A percentile compares a stretch with the other conserved stretches of the same genome.
These are phyloP conservation scores for Cladorrhinum samala DNA, from an alignment of 495 filamentous ascomycete genomes.

Conservation along the genomic window DNA sequence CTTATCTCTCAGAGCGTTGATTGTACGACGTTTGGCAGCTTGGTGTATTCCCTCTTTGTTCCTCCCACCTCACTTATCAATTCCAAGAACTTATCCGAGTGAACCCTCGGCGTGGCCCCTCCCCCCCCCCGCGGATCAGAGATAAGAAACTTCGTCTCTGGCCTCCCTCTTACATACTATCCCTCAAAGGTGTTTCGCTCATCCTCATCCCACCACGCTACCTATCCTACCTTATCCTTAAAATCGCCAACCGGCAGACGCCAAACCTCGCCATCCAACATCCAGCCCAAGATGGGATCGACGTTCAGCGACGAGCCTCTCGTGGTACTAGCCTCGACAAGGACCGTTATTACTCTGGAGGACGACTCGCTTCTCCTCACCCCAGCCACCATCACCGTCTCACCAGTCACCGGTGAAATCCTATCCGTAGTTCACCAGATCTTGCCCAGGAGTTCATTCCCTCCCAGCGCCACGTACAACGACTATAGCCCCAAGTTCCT, in stretches of 20 bases:
- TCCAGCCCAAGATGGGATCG: too few relatives aligned
- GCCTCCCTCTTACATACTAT: background rate
- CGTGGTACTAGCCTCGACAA: slow-evolving; percentile 71
- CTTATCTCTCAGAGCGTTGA: background rate
- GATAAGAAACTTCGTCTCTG: background rate
- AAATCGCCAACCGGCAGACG: background rate
- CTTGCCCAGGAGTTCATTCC: slow-evolving; percentile 66
- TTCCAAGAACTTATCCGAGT: background rate
- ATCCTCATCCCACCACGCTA: background rate
- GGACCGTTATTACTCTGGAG: slow-evolving; percentile 71
- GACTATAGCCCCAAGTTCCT: slow-evolving; percentile 85
- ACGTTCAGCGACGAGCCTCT: slow-evolving; percentile 20
- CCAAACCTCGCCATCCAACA: slow-evolving; percentile 12
- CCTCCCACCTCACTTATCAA: slow-evolving; percentile 11
- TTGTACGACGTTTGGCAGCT: background rate
- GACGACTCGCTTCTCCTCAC: slow-evolving; percentile 45
- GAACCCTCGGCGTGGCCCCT: background rate
- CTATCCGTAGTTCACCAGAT: slow-evolving; percentile 67
- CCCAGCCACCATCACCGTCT: slow-evolving; percentile 71
- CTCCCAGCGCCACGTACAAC: slow-evolving; percentile 61
- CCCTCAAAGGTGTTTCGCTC: background rate
- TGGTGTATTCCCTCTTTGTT: background rate
- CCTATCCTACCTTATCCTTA: background rate
- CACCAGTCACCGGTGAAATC: slow-evolving; percentile 76
- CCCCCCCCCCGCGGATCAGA: background rate